phyloP scores from a whole-genome alignment of 2,329 filamentous ascomycete genomes.

The Colletotrichum sp. region DNA sequence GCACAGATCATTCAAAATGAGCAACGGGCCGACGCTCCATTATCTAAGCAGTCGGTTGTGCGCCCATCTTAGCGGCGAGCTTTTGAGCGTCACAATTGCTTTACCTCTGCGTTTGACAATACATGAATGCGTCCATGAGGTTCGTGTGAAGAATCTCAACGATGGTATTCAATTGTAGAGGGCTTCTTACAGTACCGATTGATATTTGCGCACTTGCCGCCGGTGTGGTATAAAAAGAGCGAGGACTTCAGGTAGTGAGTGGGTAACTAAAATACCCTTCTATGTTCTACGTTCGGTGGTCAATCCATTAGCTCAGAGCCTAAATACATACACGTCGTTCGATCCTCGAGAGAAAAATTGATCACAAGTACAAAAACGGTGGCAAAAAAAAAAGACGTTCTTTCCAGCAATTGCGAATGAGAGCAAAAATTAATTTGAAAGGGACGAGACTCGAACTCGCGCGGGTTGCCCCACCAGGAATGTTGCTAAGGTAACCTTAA shows the following conservation, averaged over 20 bases:
- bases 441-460: background rate
- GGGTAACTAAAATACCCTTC: too few species aligned
- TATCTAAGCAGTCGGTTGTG: background rate
- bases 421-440: background rate
- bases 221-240: background rate
- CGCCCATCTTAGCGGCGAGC: background rate
- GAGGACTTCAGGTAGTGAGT: background rate
- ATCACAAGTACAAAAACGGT: too few species aligned
- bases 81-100: background rate
- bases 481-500: background rate
- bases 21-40: background rate
- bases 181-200: background rate
- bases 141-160: background rate
- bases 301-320: too few species aligned
- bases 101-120: background rate
- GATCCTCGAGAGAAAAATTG: too few species aligned
- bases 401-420: too few species aligned
- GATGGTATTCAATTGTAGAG: background rate
- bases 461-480: background rate
- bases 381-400: too few species aligned
- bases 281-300: too few species aligned
- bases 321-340: too few species aligned
- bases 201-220: background rate
- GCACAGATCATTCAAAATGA: background rate
- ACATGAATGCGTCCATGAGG: background rate